Base-by-base conservation (phyloP, 2,329 filamentous ascomycete genomes). In the Hypoxylon sp. region DNA sequence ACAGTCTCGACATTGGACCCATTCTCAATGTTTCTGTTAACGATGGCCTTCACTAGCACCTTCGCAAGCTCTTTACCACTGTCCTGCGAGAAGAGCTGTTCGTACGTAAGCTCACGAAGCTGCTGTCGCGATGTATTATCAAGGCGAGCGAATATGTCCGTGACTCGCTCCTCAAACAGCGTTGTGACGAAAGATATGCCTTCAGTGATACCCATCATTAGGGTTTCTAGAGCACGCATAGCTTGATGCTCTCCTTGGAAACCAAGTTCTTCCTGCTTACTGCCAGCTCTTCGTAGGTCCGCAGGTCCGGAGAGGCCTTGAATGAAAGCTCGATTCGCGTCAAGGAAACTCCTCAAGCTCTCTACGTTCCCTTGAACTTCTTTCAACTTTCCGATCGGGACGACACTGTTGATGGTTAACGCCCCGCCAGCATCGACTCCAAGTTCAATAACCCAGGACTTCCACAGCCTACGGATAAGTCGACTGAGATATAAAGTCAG, bases 1-100 rank as follows among this genome's bases (percentile, higher is more conserved):
- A 99, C 94, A 0, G 94, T 98, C 81, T 99, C 97, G 19, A 99
- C 95, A 71, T 98, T 99, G 3, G 94, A 95, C 9, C 97, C 96
- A 76, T 94, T 97, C 64, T 95, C 92, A 74, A 99, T 99, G 79
- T 97, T 99, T 75, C 94, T 91, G 79, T 98, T 98, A 60, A 99
- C 96, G 76, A 99, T 98, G 0, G 95, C 94, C 80, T 98, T 99
- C 63, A 99, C 96, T 1, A 99, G 85, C 61, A 97, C 88, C 80
- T 97, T 98, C 2, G 95, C 97, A 24, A 98, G 87, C 10, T 97
- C 94, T 74, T 94, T 94, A 33, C 96, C 96, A 17, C 90, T 86
- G 5, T 86, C 81, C 46, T 91, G 90, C 3, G 93, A 92, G 79
- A 99, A 98, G 0, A 99, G 88, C 50, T 89, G 88, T 78, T 98